phyloP scores from a whole-genome alignment of 768 basidiomycete species.

The Rhodotorula paludigena region DNA sequence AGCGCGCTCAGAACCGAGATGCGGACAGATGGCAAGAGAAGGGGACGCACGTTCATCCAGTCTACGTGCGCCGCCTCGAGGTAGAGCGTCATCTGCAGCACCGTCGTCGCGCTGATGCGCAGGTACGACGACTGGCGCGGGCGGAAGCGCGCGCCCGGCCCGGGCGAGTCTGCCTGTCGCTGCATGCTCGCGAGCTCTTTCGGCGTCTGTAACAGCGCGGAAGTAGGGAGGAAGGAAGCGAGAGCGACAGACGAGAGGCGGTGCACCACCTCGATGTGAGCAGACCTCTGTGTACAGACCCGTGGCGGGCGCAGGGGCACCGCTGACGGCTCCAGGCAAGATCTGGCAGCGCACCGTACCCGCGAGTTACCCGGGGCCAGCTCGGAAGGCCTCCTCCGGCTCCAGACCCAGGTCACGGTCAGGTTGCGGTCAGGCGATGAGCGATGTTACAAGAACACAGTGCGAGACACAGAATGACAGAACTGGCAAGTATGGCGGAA shows the following conservation, averaged over 20 bases:
- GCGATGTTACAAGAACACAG: background rate
- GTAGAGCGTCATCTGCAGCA: slow-evolving; percentile 41
- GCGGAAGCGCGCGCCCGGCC: background rate
- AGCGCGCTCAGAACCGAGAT: background rate
- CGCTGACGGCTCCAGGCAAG: no score
- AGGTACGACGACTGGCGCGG: slow-evolving; percentile 40
- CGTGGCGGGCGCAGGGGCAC: no score
- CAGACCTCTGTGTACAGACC: no score
- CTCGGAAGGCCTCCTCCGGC: no score
- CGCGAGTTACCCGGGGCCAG: no score
- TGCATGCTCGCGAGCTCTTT: background rate
- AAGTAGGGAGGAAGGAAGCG: background rate
- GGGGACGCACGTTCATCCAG: slow-evolving; percentile 37
- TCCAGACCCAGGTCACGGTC: no score
- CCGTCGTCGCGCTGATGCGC: slow-evolving; percentile 33
- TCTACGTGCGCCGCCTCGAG: slow-evolving; percentile 32
- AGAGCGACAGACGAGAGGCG: no score
- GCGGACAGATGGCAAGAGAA: background rate
- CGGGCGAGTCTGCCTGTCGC: background rate
- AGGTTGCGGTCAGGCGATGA: no score
- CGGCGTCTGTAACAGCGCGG: background rate
- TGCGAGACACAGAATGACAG: background rate
- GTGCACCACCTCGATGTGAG: no score
- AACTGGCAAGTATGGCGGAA: background rate
- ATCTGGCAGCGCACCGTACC: no score